phyloP scores from a whole-genome alignment of 768 basidiomycete species.

The Auricularia sp. region DNA sequence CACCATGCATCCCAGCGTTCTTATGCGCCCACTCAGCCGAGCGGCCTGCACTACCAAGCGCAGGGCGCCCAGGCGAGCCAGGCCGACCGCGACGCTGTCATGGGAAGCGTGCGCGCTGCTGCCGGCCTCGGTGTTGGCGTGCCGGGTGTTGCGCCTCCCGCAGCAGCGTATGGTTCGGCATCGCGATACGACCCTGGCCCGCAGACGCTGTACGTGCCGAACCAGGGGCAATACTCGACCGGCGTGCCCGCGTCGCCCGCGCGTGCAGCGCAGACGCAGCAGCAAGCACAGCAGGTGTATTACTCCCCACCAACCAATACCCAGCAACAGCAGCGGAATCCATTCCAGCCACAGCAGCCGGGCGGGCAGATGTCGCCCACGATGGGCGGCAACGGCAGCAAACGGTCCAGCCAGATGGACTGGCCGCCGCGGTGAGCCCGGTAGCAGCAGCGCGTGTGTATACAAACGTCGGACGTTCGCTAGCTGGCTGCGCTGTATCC shows the following conservation, averaged over 20 bases:
- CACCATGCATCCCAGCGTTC: slow-evolving; percentile 23
- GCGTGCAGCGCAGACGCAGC: slow-evolving; percentile 16
- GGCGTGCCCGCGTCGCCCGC: slow-evolving; percentile 23
- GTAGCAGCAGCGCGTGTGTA: background rate
- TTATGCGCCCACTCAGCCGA: slow-evolving; percentile 13
- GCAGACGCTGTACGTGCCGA: slow-evolving; percentile 59
- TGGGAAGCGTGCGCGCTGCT: slow-evolving; percentile 66
- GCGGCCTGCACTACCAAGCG: background rate
- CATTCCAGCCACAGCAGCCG: slow-evolving; percentile 14
- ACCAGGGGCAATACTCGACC: slow-evolving; percentile 54
- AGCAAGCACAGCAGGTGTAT: slow-evolving; percentile 9
- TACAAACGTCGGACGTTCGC: background rate
- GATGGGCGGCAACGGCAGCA: background rate
- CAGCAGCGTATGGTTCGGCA: slow-evolving; percentile 46
- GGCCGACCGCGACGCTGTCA: slow-evolving; percentile 46
- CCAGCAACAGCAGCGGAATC: slow-evolving; percentile 28
- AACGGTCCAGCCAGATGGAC: slow-evolving; percentile 1
- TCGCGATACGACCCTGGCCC: slow-evolving; percentile 30
- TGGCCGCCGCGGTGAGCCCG: background rate
- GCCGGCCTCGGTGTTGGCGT: slow-evolving; percentile 40
- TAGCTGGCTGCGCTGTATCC: background rate
- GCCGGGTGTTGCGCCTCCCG: slow-evolving; percentile 26
- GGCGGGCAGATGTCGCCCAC: background rate
- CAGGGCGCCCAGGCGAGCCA: background rate
- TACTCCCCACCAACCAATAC: slow-evolving; percentile 13